phyloP scores from a whole-genome alignment of 768 basidiomycete species.

The Trametes meyenii region DNA sequence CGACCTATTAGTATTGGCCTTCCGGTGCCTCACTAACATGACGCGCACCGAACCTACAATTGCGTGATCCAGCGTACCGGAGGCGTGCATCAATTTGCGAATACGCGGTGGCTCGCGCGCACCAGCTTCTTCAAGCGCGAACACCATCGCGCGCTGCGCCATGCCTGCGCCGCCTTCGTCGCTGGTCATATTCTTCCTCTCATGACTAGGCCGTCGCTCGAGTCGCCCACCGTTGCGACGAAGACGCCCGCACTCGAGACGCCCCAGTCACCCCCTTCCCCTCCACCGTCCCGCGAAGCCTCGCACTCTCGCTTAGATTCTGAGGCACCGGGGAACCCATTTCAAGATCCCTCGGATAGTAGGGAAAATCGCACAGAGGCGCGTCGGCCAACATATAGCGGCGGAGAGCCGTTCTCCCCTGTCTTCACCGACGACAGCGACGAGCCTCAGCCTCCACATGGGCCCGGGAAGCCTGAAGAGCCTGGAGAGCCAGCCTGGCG shows the following conservation, averaged over 20 bases:
- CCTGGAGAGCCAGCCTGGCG: not conserved
- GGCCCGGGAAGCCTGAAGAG: not conserved
- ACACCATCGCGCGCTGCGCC: not conserved
- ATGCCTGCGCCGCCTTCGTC: not conserved
- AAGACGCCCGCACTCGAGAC: not conserved
- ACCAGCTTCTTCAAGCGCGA: not conserved
- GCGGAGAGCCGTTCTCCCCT: not conserved
- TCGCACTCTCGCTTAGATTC: not conserved
- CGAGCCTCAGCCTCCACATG: not conserved
- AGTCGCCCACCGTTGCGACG: constrained; percentile 2
- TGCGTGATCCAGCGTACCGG: constrained; percentile 12
- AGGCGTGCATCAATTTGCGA: constrained; percentile 15
- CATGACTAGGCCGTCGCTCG: not conserved
- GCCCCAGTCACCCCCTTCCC: constrained; percentile 6
- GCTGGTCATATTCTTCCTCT: not conserved
- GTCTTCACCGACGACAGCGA: constrained; percentile 1
- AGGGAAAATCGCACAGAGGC: not conserved
- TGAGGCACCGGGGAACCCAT: not conserved
- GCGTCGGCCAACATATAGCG: not conserved
- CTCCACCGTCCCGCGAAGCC: constrained; percentile 3
- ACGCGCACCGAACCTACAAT: constrained; percentile 7
- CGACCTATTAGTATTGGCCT: not conserved
- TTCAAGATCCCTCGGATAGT: not conserved
- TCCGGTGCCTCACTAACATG: not conserved
- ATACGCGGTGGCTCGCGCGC: constrained; percentile 11